These are phyloP conservation scores for Kwoniella shivajii DNA, from an alignment of 1,284 basidiomycete species.

Conservation along the genomic window DNA sequence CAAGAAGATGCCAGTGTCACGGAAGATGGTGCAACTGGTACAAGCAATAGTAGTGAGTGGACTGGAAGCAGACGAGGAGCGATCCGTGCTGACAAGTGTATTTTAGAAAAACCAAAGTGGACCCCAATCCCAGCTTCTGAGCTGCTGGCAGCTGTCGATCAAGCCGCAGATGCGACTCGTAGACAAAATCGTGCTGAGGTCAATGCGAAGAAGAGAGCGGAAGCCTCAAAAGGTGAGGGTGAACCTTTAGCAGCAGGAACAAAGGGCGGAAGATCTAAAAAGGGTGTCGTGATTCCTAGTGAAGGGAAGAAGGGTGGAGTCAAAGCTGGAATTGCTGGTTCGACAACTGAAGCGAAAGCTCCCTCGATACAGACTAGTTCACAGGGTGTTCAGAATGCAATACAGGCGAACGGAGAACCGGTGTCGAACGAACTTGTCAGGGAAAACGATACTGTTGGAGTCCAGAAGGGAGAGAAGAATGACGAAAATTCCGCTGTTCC, in stretches of 20 bases:
- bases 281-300: neutral
- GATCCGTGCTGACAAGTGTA: no score
- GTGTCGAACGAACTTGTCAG: no score
- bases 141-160: constrained; percentile 53
- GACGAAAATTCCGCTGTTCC: constrained; percentile 17
- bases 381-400: neutral
- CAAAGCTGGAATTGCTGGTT: constrained; percentile 7
- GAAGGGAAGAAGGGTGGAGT: constrained; percentile 8
- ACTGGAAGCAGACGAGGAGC: no score
- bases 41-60: constrained; percentile 32
- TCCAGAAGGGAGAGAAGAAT: constrained; percentile 2
- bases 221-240: constrained; percentile 11
- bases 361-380: neutral
- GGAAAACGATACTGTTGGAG: no score
- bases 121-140: constrained; percentile 52
- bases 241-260: constrained; percentile 4
- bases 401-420: neutral
- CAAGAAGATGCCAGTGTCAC: constrained; percentile 22
- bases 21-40: constrained; percentile 13
- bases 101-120: constrained; percentile 53
- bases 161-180: constrained; percentile 39
- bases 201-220: constrained; percentile 24
- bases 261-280: constrained; percentile 17
- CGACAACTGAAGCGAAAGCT: constrained; percentile 4
- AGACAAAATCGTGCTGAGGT: constrained; percentile 20